Evolutionary conservation across 352 stramenopile species (phyloP), one percentile per base, ranked within the genome.

Genomic region (Phytopythium vexans): DNA sequence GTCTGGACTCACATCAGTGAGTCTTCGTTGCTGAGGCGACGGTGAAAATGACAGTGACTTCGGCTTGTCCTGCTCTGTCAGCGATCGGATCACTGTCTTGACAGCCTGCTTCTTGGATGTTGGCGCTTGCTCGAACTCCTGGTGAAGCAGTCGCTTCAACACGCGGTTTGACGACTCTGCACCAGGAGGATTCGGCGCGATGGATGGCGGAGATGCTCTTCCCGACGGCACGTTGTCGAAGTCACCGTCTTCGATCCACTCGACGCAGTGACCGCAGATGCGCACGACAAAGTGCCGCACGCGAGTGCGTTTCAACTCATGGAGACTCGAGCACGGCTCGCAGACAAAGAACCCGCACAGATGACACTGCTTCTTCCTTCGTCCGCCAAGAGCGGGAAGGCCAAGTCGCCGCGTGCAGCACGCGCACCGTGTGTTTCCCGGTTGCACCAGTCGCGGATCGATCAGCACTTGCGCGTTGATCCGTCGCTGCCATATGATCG

Each of bases 301-400:
- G 39, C 39, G 39, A 12, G 39, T 27, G 39, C 21, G 39, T 43
- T 43, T 12, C 8, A 43, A 4, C 8, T 43, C 39, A 15, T 43
- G 39, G 11, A 43, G 8, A n/a, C n/a, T 43, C 6, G 39, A 10
- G 39, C 79, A 89, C 38, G 60, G 61, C 39, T 69, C 53, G 51
- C 79, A 89, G 27, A 88, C 77, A 42, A 71, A 56, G 54, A 84
- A 81, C 8, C 74, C 74, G 41, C 79, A 88, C 21, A 90, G 54
- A 21, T 81, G 65, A 48, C 80, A 90, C n/a, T 66, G 66, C 49
- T 82, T 78, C 11, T 32, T 33, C 32, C 44, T 27, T n/a, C 31
- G 27, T 6, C 31, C 32, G n/a, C 44, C 39, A 27, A 50, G 21
- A 27, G 21, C 21, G 21, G 21, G 21, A 27, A 27, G 21, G 21